These are phyloP conservation scores for Aspergillus sergii DNA, from an alignment of 2,329 filamentous ascomycete species.

Conservation along the genomic window DNA sequence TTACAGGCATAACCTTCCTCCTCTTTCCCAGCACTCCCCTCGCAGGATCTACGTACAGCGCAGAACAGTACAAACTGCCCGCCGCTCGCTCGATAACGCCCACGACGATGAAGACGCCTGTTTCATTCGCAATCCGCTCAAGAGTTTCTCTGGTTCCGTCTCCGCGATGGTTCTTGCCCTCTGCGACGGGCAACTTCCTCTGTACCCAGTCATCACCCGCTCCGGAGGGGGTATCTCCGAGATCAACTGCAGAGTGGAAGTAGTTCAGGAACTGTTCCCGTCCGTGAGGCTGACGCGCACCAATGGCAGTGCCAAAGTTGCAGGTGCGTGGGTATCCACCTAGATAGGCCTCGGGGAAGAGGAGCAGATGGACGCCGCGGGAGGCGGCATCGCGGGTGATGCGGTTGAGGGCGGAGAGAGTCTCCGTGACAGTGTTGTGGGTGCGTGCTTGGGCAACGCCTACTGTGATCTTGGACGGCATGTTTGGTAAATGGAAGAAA, in stretches of 20 bases:
- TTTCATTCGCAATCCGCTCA: constrained; percentile 73
- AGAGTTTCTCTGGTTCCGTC: constrained; percentile 80
- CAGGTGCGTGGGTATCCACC: constrained; percentile 88
- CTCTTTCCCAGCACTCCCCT: constrained; percentile 78
- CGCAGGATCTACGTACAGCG: constrained; percentile 77
- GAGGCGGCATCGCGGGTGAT: constrained; percentile 67
- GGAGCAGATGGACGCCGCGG: constrained; percentile 66
- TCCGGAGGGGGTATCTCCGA: constrained; percentile 75
- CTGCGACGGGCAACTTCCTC: constrained; percentile 57
- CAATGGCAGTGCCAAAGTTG: constrained; percentile 74
- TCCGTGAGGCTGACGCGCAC: constrained; percentile 67
- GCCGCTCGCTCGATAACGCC: constrained; percentile 79
- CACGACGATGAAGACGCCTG: constrained; percentile 78
- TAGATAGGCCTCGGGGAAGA: constrained; percentile 90
- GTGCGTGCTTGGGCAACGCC: constrained; percentile 53
- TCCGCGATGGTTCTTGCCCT: constrained; percentile 58
- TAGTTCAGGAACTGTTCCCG: constrained; percentile 82
- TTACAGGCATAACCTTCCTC: constrained; percentile 85
- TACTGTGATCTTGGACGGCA: constrained; percentile 46
- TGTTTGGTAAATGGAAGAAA: constrained; percentile 17
- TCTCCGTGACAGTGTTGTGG: constrained; percentile 50
- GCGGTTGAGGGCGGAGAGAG: constrained; percentile 65
- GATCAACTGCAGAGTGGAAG: constrained; percentile 76
- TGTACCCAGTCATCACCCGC: constrained; percentile 73
- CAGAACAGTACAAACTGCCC: constrained; percentile 81